phyloP scores from a whole-genome alignment of 2,329 filamentous ascomycete genomes.

The Arthrocladium fulminans region DNA sequence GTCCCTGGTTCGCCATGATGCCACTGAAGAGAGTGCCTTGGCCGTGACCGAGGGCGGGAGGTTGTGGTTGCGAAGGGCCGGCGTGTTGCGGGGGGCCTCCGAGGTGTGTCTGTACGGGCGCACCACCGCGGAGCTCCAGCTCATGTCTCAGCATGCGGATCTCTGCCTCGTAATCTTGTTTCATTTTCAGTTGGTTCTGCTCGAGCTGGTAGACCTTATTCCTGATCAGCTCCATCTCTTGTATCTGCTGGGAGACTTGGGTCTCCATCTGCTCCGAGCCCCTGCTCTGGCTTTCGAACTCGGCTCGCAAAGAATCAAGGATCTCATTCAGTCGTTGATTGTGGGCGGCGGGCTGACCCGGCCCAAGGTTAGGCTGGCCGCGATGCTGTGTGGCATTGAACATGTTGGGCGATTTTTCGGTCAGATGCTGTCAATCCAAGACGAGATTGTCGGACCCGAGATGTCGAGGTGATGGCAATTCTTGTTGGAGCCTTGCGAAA shows the following conservation, averaged over 20 bases:
- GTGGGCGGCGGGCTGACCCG: constrained; percentile 43
- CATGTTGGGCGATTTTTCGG: constrained; percentile 11
- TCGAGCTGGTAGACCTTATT: constrained; percentile 92
- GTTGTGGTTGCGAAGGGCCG: constrained; percentile 68
- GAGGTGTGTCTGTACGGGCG: constrained; percentile 54
- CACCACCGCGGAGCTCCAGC: constrained; percentile 62
- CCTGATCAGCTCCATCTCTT: constrained; percentile 89
- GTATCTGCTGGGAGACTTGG: constrained; percentile 87
- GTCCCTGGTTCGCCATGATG: constrained; percentile 86
- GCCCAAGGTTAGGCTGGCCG: constrained; percentile 27
- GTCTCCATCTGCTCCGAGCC: constrained; percentile 83
- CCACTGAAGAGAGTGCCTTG: constrained; percentile 85
- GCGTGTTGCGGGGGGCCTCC: constrained; percentile 65
- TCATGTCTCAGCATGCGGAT: constrained; percentile 78
- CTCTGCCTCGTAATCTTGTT: constrained; percentile 93
- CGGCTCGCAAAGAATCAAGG: constrained; percentile 77
- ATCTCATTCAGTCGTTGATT: constrained; percentile 76
- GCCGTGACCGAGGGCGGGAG: constrained; percentile 77
- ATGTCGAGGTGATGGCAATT: background rate
- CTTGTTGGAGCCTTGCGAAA: constrained; percentile 1
- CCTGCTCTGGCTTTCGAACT: constrained; percentile 79
- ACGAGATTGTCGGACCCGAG: no score
- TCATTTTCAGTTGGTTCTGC: constrained; percentile 77
- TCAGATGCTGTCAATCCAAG: no score
- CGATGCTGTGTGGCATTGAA: constrained; percentile 23